phyloP scores from a whole-genome alignment of 2,329 filamentous ascomycete genomes.

The Aspergillus oerlinghausenensis region DNA sequence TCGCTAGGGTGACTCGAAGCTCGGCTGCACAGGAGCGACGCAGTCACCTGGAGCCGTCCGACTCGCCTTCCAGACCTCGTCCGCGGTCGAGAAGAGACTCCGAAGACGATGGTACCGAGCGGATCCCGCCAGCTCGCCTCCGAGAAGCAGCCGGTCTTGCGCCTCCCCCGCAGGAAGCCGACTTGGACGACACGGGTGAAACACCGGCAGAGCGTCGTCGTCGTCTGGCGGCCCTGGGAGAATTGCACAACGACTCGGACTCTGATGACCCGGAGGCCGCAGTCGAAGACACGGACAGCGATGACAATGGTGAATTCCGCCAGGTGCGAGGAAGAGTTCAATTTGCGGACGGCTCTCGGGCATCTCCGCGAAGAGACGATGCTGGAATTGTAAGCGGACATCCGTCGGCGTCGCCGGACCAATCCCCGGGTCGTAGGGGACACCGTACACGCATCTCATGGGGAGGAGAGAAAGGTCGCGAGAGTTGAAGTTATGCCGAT shows the following conservation, averaged over 20 bases:
- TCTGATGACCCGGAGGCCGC: slow-evolving; percentile 20
- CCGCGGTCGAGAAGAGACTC: slow-evolving; percentile 32
- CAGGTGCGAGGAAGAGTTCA: slow-evolving; percentile 24
- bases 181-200: slow-evolving; percentile 36
- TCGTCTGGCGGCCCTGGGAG: slow-evolving; percentile 42
- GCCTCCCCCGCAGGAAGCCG: slow-evolving; percentile 19
- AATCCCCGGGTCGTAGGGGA: slow-evolving; percentile 2
- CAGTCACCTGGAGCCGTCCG: slow-evolving; percentile 28
- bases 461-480: slow-evolving; percentile 39
- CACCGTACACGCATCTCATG: slow-evolving; percentile 36
- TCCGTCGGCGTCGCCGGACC: slow-evolving; percentile 11
- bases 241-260: slow-evolving; percentile 24
- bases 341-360: slow-evolving; percentile 30
- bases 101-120: slow-evolving; percentile 41
- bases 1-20: slow-evolving; percentile 33
- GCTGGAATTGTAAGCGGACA: slow-evolving; percentile 10
- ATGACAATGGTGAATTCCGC: slow-evolving; percentile 18
- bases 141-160: slow-evolving; percentile 28
- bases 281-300: slow-evolving; percentile 20
- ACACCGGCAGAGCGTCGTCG: slow-evolving; percentile 45
- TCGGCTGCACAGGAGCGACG: slow-evolving; percentile 39
- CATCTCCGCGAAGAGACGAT: slow-evolving; percentile 18
- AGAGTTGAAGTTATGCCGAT: slow-evolving; percentile 3
- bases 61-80: slow-evolving; percentile 14
- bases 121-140: slow-evolving; percentile 36